phyloP scores from a whole-genome alignment of 164 flowering plant species.

The Dillenia turbinata region DNA sequence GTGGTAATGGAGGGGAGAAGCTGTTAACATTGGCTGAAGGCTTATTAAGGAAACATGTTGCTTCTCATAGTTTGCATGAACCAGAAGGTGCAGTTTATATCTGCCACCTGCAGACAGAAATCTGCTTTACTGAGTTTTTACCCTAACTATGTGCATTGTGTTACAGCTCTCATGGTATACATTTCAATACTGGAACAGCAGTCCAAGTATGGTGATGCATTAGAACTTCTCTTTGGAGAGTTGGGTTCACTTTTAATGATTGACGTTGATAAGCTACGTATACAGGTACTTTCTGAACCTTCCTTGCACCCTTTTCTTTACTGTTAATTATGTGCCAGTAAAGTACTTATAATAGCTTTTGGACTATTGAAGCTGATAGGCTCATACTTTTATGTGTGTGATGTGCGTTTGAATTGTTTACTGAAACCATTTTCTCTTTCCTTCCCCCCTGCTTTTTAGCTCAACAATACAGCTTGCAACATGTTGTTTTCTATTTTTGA shows the following conservation, averaged over 20 bases:
- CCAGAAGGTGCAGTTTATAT: slow-evolving; percentile 65
- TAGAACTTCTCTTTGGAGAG: slow-evolving; percentile 74
- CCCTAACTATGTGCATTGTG: slow-evolving; percentile 4
- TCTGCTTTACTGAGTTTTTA: slow-evolving; percentile 1
- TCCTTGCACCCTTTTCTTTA: slow-evolving; percentile 1
- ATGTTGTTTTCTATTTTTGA: no score
- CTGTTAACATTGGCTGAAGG: slow-evolving; percentile 82
- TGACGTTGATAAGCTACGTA: slow-evolving; percentile 80
- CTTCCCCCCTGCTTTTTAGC: no score
- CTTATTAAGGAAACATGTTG: slow-evolving; percentile 82
- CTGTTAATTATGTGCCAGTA: neutral
- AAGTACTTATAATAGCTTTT: no score
- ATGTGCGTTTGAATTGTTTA: neutral
- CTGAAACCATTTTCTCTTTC: no score
- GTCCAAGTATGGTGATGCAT: slow-evolving; percentile 69
- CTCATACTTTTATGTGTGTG: no score
- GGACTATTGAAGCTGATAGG: no score
- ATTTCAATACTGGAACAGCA: slow-evolving; percentile 86
- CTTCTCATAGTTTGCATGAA: slow-evolving; percentile 85
- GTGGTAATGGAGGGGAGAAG: slow-evolving; percentile 69
- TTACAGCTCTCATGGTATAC: slow-evolving; percentile 80
- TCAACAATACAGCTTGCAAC: no score
- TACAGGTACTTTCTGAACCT: slow-evolving; percentile 69
- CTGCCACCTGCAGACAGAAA: neutral
- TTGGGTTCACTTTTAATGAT: slow-evolving; percentile 72